These are phyloP conservation scores for Mycena albidolilacea DNA, from an alignment of 768 basidiomycete genomes.

Conservation along the genomic window DNA sequence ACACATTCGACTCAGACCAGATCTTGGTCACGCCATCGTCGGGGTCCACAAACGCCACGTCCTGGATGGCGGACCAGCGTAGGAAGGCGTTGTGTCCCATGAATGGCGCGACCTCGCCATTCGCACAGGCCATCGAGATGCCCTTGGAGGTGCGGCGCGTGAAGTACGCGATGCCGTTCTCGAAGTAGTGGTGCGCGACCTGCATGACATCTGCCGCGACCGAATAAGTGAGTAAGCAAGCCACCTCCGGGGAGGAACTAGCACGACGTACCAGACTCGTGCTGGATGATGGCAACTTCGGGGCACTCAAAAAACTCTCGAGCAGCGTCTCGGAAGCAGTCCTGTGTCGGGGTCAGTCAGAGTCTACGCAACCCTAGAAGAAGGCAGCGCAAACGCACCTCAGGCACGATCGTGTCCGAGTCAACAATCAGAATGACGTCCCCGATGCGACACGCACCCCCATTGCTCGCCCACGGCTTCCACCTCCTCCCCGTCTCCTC, in stretches of 20 bases:
- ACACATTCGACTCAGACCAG: conserved; percentile 88
- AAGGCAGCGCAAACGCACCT: conserved; percentile 53
- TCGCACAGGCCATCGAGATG: conserved; percentile 85
- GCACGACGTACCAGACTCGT: conserved; percentile 62
- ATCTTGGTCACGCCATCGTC: conserved; percentile 78
- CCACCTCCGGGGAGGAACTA: too few relatives aligned
- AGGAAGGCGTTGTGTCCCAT: conserved; percentile 93
- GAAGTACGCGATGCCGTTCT: conserved; percentile 92
- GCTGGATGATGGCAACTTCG: conserved; percentile 91
- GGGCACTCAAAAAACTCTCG: conserved; percentile 87
- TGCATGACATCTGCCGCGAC: conserved; percentile 83
- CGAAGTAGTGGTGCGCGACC: conserved; percentile 91
- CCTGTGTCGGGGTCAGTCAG: conserved; percentile 52
- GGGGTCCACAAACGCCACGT: conserved; percentile 80
- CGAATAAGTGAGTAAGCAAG: too few relatives aligned
- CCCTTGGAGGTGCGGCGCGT: conserved; percentile 89
- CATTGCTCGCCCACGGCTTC: conserved; percentile 86
- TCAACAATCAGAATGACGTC: conserved; percentile 88
- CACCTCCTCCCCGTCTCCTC: conserved; percentile 68
- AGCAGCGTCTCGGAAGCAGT: conserved; percentile 92
- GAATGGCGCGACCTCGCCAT: conserved; percentile 87
- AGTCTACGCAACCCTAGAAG: not conserved
- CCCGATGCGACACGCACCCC: conserved; percentile 80
- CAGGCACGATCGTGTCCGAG: conserved; percentile 85
- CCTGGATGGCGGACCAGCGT: conserved; percentile 93